Percentiles rank a stretch among this genome's conserved stretches.
These are phyloP conservation scores for Excoecaria cochinchinensis DNA, from an alignment of 345 rosid genomes.

Conservation along the genomic window DNA sequence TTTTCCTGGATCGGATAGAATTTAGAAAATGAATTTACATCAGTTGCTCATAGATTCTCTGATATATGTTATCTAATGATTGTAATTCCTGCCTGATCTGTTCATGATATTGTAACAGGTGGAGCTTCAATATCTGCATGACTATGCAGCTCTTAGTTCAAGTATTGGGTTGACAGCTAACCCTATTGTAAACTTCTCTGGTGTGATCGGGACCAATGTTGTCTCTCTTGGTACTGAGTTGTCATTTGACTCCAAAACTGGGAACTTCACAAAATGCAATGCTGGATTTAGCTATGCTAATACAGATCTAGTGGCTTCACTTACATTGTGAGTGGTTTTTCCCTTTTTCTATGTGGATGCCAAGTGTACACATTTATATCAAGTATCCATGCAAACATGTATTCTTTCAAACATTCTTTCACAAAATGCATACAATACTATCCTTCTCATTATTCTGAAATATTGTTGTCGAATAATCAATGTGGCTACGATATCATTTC, in stretches of 20 bases:
- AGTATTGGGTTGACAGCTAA: constrained; percentile 81
- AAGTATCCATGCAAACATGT: background rate
- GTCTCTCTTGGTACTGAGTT: constrained; percentile 74
- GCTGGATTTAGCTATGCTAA: constrained; percentile 73
- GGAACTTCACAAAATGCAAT: constrained; percentile 72
- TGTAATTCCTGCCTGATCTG: background rate
- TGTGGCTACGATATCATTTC: background rate
- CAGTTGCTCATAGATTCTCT: background rate
- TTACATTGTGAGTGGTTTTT: constrained; percentile 54
- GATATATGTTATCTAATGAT: background rate
- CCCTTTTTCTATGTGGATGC: background rate
- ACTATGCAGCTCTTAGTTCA: constrained; percentile 71
- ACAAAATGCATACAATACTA: background rate
- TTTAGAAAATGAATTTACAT: background rate
- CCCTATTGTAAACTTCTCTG: constrained; percentile 77
- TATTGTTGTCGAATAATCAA: background rate
- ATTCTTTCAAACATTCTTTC: background rate
- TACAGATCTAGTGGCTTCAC: constrained; percentile 65
- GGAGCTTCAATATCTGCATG: constrained; percentile 90
- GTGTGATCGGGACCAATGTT: constrained; percentile 64
- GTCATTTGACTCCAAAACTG: constrained; percentile 74
- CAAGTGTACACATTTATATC: background rate
- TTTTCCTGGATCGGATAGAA: background rate
- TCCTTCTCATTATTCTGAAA: background rate
- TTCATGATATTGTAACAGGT: constrained; percentile 42